phyloP scores from a whole-genome alignment of 495 filamentous ascomycete genomes.

The Friedmanniomyces endolithicus region DNA sequence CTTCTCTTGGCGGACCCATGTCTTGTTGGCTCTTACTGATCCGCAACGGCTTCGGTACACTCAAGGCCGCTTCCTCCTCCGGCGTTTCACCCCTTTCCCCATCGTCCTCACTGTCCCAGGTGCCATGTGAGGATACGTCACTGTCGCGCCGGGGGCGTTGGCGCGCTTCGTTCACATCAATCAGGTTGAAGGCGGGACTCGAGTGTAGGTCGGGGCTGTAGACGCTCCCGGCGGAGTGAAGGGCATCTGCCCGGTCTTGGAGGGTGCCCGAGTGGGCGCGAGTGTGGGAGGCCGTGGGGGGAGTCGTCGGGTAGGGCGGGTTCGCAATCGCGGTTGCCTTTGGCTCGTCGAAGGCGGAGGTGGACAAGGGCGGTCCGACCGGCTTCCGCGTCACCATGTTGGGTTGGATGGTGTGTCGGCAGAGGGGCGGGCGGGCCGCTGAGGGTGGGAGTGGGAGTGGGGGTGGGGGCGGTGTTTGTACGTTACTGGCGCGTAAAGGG shows the following conservation, averaged over 20 bases:
- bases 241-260: constrained; percentile 9
- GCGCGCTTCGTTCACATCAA: constrained; percentile 16
- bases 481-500: not conserved
- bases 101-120: constrained; percentile 17
- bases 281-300: not conserved
- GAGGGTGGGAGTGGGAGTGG: too few relatives aligned
- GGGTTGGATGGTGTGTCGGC: not conserved
- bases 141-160: constrained; percentile 14
- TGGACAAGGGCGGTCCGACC: constrained; percentile 7
- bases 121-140: constrained; percentile 12
- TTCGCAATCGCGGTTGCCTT: not conserved
- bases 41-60: constrained; percentile 17
- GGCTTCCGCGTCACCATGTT: constrained; percentile 19
- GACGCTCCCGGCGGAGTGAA: constrained; percentile 14
- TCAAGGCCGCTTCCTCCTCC: constrained; percentile 2
- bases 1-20: too few relatives aligned
- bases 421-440: too few relatives aligned
- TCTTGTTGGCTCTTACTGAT: constrained; percentile 8
- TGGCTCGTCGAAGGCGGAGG: not conserved
- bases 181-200: constrained; percentile 19
- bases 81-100: constrained; percentile 4
- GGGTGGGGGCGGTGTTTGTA: not conserved
- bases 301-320: constrained; percentile 18
- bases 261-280: not conserved
- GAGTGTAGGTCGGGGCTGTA: constrained; percentile 16